A percentile compares a stretch with the other conserved stretches of the same genome.
These are phyloP conservation scores for Xerocomus potaroensis DNA, from an alignment of 768 basidiomycete species.

Conservation along the genomic window DNA sequence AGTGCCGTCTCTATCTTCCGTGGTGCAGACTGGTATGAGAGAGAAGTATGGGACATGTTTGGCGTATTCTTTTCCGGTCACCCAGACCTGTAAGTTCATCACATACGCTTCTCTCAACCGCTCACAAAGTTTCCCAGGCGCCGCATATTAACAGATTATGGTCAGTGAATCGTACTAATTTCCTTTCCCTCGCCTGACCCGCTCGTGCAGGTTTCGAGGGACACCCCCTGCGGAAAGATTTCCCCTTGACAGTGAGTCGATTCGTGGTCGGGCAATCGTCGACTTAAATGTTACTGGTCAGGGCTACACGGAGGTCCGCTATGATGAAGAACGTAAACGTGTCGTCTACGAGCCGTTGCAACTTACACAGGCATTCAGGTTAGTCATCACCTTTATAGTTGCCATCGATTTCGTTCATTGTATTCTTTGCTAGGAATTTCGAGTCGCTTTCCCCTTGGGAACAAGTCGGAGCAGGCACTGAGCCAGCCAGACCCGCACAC, in stretches of 20 bases:
- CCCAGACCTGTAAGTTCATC: constrained; percentile 79
- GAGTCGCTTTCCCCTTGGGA: constrained; percentile 94
- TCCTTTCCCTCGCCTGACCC: background rate
- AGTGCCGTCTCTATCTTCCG: constrained; percentile 74
- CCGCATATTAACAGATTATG: constrained; percentile 97
- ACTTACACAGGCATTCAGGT: constrained; percentile 98
- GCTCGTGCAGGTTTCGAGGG: constrained; percentile 78
- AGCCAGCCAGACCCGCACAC: constrained; percentile 57
- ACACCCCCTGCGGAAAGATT: constrained; percentile 96
- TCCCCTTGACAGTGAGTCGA: constrained; percentile 82
- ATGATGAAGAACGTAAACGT: constrained; percentile 96
- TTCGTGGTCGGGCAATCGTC: background rate
- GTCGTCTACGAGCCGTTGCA: constrained; percentile 98
- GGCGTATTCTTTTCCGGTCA: constrained; percentile 96
- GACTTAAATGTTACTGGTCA: constrained; percentile 30
- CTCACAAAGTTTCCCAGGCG: constrained; percentile 50
- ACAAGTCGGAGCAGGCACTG: constrained; percentile 71
- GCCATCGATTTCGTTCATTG: background rate
- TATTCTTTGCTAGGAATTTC: constrained; percentile 65
- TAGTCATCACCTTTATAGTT: constrained; percentile 12
- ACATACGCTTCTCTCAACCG: constrained; percentile 2
- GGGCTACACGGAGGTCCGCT: constrained; percentile 99
- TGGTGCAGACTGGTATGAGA: constrained; percentile 98
- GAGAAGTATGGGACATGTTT: constrained; percentile 97
- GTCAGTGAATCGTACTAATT: constrained; percentile 34